Evolutionary conservation across 2,329 filamentous ascomycete species (phyloP), one percentile per base, ranked within the genome.

Genomic region (Chaetomiaceae sp.): DNA sequence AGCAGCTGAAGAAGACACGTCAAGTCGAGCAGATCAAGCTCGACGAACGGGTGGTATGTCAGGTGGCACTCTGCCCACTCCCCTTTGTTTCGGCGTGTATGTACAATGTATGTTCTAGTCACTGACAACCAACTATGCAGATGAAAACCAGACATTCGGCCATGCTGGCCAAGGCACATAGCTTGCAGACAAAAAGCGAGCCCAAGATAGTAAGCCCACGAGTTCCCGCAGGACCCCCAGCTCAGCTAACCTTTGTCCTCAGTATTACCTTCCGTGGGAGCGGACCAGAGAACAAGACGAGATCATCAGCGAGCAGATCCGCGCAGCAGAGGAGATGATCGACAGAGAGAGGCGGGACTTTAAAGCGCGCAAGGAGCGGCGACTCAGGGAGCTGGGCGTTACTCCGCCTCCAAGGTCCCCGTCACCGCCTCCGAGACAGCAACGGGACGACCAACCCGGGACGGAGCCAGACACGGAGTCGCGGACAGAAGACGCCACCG

Each of bases 191-290:
- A 4, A 82, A 73, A 58, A 72, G 83, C 34, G 75, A 84, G 60
- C 92, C 92, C 3, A 78, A 72, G 57, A 73, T 96, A 62, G 90
- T 95, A 75, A 64, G 86, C 75, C 42, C 10, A 4, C 23, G 39
- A 37, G 7, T 33, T 21, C 23, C 14, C 9, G 2, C 19, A 16
- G 21, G 7, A 1, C 20, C 8, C 5, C 8, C 17, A 16, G 16
- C 17, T n/a, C 7, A 7, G 34, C 55, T 59, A n/a, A 59, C 53
- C 12, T 5, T 3, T 27, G 16, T 53, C n/a, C 14, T 12, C 49
- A 96, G 89, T 92, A 86, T 67, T 96, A 93, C 68, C 83, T 85
- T 40, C 92, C 92, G 0, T 95, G 87, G 85, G 83, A 89, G 60
- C 74, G 87, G 50, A 82, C 81, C 27, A 66, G 73, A 5, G 75